Evolutionary conservation across 2,329 filamentous ascomycete genomes (phyloP).

Genomic region (Chaetomium sp.): DNA sequence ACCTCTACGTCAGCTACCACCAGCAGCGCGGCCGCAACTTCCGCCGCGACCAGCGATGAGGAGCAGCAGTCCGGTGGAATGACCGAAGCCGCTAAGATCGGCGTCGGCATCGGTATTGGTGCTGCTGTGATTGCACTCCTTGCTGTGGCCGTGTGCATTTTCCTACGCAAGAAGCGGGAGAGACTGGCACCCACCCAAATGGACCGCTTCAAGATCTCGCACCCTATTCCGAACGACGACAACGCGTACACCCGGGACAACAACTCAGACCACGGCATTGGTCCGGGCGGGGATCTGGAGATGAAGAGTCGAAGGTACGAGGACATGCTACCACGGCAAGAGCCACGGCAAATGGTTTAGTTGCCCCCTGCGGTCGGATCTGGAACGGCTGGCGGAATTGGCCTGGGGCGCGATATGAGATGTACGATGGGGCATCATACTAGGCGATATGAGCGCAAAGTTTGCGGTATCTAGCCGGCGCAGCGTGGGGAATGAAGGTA

Average conservation of each 20-base stretch:
- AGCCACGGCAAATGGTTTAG: slow-evolving; percentile 37
- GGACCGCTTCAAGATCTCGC: slow-evolving; percentile 41
- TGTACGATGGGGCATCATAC: too few species aligned
- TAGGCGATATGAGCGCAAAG: too few species aligned
- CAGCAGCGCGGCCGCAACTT: slow-evolving; percentile 7
- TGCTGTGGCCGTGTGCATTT: slow-evolving; percentile 34
- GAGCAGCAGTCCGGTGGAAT: slow-evolving; percentile 21
- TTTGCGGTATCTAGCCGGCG: too few species aligned
- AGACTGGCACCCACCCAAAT: slow-evolving; percentile 18
- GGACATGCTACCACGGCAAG: slow-evolving; percentile 48
- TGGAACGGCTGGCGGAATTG: neutral
- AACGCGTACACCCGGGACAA: slow-evolving; percentile 33
- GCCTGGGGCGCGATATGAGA: neutral
- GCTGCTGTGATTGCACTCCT: slow-evolving; percentile 36
- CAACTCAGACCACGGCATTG: slow-evolving; percentile 33
- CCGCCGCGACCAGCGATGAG: neutral
- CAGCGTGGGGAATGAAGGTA: too few species aligned
- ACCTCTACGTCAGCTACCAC: slow-evolving; percentile 4
- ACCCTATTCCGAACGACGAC: slow-evolving; percentile 44
- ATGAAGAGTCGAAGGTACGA: slow-evolving; percentile 49
- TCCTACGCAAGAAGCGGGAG: slow-evolving; percentile 27
- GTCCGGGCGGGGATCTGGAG: slow-evolving; percentile 39
- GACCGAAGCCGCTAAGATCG: slow-evolving; percentile 40
- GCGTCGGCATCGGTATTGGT: slow-evolving; percentile 43
- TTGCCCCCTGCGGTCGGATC: neutral